These are phyloP conservation scores for Malassezia equina DNA, from an alignment of 1,284 basidiomycete genomes.

Conservation along the genomic window DNA sequence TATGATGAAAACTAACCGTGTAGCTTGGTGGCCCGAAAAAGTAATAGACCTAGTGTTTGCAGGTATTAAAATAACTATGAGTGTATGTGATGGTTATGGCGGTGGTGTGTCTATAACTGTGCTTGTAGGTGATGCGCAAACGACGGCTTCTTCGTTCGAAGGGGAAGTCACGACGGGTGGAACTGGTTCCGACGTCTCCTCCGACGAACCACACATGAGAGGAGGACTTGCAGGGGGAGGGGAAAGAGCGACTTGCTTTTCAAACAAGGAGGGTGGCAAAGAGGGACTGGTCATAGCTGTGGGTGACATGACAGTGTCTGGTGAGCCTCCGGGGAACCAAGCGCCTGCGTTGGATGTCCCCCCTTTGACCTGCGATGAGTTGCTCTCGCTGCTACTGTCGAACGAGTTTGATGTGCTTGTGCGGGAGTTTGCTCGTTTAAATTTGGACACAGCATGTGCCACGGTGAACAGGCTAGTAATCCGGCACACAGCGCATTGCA, in stretches of 20 bases:
- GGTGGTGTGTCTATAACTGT: not conserved
- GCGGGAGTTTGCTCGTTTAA: constrained; percentile 25
- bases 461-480: constrained; percentile 44
- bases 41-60: constrained; percentile 1
- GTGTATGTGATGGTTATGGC: not conserved
- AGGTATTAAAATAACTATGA: not conserved
- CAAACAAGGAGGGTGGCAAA: not conserved
- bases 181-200: not conserved
- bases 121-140: not conserved
- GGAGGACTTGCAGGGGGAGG: not conserved
- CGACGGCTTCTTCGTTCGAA: not conserved
- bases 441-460: constrained; percentile 41
- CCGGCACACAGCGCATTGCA: constrained; percentile 39
- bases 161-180: not conserved
- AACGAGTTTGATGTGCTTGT: not conserved
- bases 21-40: constrained; percentile 19
- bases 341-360: not conserved
- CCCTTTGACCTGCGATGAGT: not conserved
- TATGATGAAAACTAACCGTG: constrained; percentile 4
- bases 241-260: not conserved
- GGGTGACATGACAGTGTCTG: not conserved
- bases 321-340: not conserved
- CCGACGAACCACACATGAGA: too few species aligned
- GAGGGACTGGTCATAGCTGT: not conserved
- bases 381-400: not conserved